A percentile compares a stretch with the other conserved stretches of the same genome.
These are phyloP conservation scores for Vigna radiata DNA, from an alignment of 306 rosid species.

Conservation along the genomic window DNA sequence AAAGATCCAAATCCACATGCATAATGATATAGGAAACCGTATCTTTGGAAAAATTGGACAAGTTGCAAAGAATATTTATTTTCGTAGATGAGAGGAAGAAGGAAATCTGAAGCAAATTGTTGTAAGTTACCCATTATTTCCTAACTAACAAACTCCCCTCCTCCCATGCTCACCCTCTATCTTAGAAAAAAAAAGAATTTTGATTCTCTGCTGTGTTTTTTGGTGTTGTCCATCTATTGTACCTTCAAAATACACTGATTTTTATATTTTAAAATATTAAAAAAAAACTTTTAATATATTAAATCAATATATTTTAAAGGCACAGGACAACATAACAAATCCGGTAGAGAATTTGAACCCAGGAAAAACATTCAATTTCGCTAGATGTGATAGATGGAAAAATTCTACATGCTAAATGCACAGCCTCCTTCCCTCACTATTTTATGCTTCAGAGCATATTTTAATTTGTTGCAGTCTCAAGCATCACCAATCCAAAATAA, in stretches of 20 bases:
- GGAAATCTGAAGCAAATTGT: conserved; percentile 34
- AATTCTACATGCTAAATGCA: neutral
- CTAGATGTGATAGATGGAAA: conserved; percentile 1
- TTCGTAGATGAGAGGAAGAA: conserved; percentile 7
- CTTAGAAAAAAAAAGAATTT: neutral
- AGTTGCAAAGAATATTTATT: conserved; percentile 24
- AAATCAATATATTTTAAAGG: too few relatives aligned
- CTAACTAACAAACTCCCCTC: conserved; percentile 7
- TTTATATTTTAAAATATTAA: too few relatives aligned
- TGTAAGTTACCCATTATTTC: conserved; percentile 16
- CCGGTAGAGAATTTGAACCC: too few relatives aligned
- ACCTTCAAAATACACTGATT: too few relatives aligned
- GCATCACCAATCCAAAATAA: conserved; percentile 22
- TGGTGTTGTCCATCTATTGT: too few relatives aligned
- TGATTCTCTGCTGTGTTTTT: too few relatives aligned
- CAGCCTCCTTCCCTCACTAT: neutral
- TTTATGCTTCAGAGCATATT: conserved; percentile 16
- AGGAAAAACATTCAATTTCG: conserved; percentile 17
- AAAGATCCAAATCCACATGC: conserved; percentile 17
- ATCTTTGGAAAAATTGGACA: conserved; percentile 37
- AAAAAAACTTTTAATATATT: too few relatives aligned
- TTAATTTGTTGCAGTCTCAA: conserved; percentile 20
- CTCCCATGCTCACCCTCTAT: conserved; percentile 9
- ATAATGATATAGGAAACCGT: neutral
- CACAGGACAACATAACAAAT: too few relatives aligned